Evolutionary conservation across 768 basidiomycete species (phyloP).

Genomic region (Termitomyces sp.): DNA sequence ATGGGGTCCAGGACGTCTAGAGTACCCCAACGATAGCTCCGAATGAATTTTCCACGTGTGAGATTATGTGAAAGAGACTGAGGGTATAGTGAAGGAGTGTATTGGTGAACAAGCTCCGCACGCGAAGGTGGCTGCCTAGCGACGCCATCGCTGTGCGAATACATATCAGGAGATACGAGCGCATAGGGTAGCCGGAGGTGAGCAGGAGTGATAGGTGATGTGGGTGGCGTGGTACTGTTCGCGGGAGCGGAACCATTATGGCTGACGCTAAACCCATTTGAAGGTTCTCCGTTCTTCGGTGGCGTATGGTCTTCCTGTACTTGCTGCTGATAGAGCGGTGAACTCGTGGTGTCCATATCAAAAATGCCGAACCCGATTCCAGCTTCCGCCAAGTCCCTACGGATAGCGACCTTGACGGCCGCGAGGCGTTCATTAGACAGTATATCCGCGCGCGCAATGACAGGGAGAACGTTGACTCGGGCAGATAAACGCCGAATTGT

Average conservation of each 20-base stretch:
- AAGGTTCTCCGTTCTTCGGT: slow-evolving; percentile 45
- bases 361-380: slow-evolving; percentile 91
- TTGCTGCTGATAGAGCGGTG: slow-evolving; percentile 40
- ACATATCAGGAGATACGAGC: slow-evolving; percentile 78
- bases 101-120: slow-evolving; percentile 71
- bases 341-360: slow-evolving; percentile 54
- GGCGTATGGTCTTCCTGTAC: slow-evolving; percentile 41
- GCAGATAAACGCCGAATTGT: slow-evolving; percentile 77
- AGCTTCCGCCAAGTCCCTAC: slow-evolving; percentile 76
- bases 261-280: slow-evolving; percentile 48
- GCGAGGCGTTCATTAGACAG: slow-evolving; percentile 80
- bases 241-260: slow-evolving; percentile 51
- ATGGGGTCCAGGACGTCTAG: slow-evolving; percentile 75
- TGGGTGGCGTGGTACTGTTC: slow-evolving; percentile 55
- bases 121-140: slow-evolving; percentile 53
- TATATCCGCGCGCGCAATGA: slow-evolving; percentile 77
- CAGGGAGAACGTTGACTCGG: slow-evolving; percentile 85
- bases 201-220: slow-evolving; percentile 59
- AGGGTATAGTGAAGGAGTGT: slow-evolving; percentile 53
- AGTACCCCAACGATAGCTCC: slow-evolving; percentile 81
- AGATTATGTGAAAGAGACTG: slow-evolving; percentile 42
- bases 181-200: slow-evolving; percentile 77
- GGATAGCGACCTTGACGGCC: slow-evolving; percentile 75
- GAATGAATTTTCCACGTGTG: slow-evolving; percentile 58
- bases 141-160: slow-evolving; percentile 83